Base-by-base conservation (phyloP, 805 yeast species). In the Metschnikowia borealis region DNA sequence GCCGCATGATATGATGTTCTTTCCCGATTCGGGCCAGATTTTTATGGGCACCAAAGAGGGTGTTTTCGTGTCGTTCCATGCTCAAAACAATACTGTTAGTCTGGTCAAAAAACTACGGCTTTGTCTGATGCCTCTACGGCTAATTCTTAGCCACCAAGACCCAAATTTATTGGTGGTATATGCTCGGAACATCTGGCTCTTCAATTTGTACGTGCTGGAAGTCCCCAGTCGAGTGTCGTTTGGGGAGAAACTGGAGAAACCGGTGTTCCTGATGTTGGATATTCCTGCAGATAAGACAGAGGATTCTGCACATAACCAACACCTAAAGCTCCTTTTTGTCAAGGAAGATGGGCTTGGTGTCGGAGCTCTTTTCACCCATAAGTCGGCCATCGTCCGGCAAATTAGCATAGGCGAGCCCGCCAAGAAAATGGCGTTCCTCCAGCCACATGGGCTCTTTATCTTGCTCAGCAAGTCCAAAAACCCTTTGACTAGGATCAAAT, bases 281-380 rank as follows among this genome's bases (percentile, higher is more conserved):
- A 41, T 60, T 14, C 60, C 58, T 5, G 53, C 46, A 2, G 39
- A 32, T 3, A 50, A 39, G 26, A 34, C 42, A 4, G 5, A 4
- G 0, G 11, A 26, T 26, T 2, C 29, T 26, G 13, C 29, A 8
- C 5, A 26, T 11, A 26, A 26, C 2, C 56, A 50, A 39, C 45
- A 48, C n/a, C 18, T 54, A 17, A 37, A 49, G 4, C 51, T 62
- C 47, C 62, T 57, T 6, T 57, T 59, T 48, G 53, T 69, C 4
- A 54, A 74, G 41, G 76, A 70, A 21, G 75, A 72, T 46, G 78
- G 78, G 1, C 46, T 73, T 10, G 58, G 63, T 6, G 34, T 67
- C 3, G 68, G 66, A 3, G 52, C 61, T 3, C 51, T 73, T 1
- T 57, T 59, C 5, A 54, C 66, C 2, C 63, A 62, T 38, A 56